Conservation (phyloP, 805 yeast species). For the Scheffersomyces lignosus region DNA sequence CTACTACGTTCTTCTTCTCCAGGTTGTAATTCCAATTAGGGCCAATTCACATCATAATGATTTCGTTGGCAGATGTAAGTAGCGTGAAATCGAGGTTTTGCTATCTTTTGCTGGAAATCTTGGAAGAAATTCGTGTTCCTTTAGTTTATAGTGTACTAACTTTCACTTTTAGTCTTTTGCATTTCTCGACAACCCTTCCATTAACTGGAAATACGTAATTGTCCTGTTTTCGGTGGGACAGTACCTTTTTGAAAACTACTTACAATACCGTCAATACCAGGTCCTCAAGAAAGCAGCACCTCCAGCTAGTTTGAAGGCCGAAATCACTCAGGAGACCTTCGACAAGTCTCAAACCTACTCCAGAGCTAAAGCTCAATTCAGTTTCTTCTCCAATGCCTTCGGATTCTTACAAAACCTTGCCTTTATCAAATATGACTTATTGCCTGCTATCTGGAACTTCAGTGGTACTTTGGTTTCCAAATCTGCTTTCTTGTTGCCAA, state of each 20-base stretch:
- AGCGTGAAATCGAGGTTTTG: background rate
- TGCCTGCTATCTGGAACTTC: slow-evolving; percentile 38
- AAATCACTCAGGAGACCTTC: slow-evolving; percentile 72
- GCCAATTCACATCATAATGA: slow-evolving; percentile 20
- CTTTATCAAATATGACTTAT: slow-evolving; percentile 57
- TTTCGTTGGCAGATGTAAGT: slow-evolving; percentile 28
- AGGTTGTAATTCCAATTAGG: too few relatives aligned
- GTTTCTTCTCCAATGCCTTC: slow-evolving; percentile 54
- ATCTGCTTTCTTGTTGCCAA: slow-evolving; percentile 43
- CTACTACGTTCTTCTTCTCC: too few relatives aligned
- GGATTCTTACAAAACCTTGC: slow-evolving; percentile 56
- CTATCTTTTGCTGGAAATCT: background rate
- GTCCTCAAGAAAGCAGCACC: slow-evolving; percentile 55
- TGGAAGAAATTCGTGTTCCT: background rate
- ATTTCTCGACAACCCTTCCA: slow-evolving; percentile 61
- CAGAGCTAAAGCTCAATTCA: slow-evolving; percentile 72
- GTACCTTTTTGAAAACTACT: slow-evolving; percentile 69
- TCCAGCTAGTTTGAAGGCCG: slow-evolving; percentile 68
- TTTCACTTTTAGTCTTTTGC: slow-evolving; percentile 38
- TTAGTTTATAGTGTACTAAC: background rate
- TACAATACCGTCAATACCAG: slow-evolving; percentile 75
- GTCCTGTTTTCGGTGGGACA: slow-evolving; percentile 75
- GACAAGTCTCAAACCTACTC: slow-evolving; percentile 77
- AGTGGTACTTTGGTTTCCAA: slow-evolving; percentile 62
- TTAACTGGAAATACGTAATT: slow-evolving; percentile 80